Conservation (phyloP, 129 eudicot genomes). For the Tanacetum coccineum region DNA sequence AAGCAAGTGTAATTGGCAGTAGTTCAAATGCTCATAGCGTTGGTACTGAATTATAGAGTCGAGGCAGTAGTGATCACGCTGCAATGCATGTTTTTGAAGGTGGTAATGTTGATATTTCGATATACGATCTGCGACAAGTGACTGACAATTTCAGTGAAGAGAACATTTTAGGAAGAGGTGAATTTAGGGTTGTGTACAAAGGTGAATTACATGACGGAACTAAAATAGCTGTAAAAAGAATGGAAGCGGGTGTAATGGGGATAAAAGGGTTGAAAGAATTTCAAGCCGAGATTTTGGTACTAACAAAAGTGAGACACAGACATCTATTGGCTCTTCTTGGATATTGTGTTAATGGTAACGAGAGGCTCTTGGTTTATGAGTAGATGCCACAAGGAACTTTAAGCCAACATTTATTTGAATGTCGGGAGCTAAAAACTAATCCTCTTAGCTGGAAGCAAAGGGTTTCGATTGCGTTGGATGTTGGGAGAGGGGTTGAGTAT, state of each 20-base stretch:
- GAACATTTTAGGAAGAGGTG: constrained; percentile 60
- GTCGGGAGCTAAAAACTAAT: constrained; percentile 23
- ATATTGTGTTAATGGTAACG: constrained; percentile 51
- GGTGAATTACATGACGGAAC: constrained; percentile 65
- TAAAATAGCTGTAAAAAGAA: constrained; percentile 62
- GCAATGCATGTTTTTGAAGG: constrained; percentile 38
- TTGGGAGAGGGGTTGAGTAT: constrained; percentile 79
- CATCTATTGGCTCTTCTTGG: constrained; percentile 70
- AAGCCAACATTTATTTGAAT: constrained; percentile 57
- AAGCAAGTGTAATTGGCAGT: constrained; percentile 21
- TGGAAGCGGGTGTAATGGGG: constrained; percentile 46
- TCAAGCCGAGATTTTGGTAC: constrained; percentile 68
- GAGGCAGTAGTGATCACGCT: constrained; percentile 23
- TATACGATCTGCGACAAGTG: constrained; percentile 50
- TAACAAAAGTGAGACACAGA: constrained; percentile 67
- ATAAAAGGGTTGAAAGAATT: constrained; percentile 60
- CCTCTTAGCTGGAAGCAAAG: constrained; percentile 67
- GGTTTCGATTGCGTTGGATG: constrained; percentile 59
- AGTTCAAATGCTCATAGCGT: constrained; percentile 17
- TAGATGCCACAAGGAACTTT: constrained; percentile 73
- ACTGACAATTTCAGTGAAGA: constrained; percentile 45
- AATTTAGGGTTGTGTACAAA: constrained; percentile 66
- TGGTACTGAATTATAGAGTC: constrained; percentile 23
- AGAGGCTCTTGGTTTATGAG: constrained; percentile 77
- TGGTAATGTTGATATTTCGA: constrained; percentile 47